Conservation (phyloP, 768 basidiomycete genomes). For the Boletus pseudo-olivaceus region DNA sequence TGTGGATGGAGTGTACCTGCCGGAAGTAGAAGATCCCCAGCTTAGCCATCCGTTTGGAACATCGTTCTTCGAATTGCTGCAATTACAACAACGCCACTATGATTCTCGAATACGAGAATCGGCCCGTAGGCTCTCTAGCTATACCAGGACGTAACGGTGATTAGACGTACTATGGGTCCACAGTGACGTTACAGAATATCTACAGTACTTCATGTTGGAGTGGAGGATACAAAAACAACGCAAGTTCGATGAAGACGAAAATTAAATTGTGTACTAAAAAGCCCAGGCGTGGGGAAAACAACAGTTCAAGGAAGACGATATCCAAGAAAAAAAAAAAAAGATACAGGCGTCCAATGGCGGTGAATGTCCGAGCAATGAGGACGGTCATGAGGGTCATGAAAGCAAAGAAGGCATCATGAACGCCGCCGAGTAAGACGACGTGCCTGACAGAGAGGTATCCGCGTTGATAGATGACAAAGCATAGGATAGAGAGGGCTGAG, state of each 20-base stretch:
- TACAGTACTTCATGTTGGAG: conserved; percentile 29
- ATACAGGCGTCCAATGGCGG: conserved; percentile 22
- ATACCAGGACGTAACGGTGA: conserved; percentile 35
- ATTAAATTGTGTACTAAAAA: conserved; percentile 9
- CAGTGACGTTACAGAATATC: conserved; percentile 30
- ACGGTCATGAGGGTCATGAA: conserved; percentile 31
- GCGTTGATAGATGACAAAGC: conserved; percentile 39
- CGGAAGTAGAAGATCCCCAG: conserved; percentile 87
- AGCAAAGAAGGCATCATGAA: conserved; percentile 34
- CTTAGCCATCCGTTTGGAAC: conserved; percentile 78
- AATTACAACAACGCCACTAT: conserved; percentile 56
- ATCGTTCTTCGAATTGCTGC: conserved; percentile 80
- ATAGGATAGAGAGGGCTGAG: conserved; percentile 42
- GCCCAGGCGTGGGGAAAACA: conserved; percentile 11
- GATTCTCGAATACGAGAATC: conserved; percentile 67
- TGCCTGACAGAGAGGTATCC: conserved; percentile 19
- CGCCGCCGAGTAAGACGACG: conserved; percentile 26
- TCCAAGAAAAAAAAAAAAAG: conserved; percentile 19
- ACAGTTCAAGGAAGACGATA: conserved; percentile 29
- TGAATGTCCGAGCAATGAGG: conserved; percentile 19
- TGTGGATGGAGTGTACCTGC: conserved; percentile 79
- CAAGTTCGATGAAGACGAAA: conserved; percentile 19
- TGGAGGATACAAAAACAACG: conserved; percentile 21
- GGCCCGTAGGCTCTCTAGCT: conserved; percentile 55
- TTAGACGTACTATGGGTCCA: conserved; percentile 27